Conservation (phyloP, 2,329 filamentous ascomycete species). For the Ilyonectria mors-panacis region DNA sequence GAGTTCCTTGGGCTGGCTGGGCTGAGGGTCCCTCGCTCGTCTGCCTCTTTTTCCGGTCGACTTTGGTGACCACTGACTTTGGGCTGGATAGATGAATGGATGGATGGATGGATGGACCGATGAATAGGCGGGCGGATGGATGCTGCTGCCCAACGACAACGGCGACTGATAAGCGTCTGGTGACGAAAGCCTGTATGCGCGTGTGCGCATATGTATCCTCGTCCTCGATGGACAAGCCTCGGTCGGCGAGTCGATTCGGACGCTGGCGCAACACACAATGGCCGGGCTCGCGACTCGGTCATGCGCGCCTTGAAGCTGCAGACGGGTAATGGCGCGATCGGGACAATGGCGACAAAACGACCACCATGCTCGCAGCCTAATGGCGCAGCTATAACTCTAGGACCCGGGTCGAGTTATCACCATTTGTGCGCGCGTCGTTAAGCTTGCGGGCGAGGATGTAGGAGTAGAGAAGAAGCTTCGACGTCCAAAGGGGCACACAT, state of each 20-base stretch:
- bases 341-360: slow-evolving; percentile 36
- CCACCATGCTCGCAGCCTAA: slow-evolving; percentile 44
- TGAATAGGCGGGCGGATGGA: not conserved
- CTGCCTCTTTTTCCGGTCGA: not conserved
- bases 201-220: slow-evolving; percentile 10
- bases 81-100: slow-evolving; percentile 4
- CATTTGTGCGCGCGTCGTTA: slow-evolving; percentile 26
- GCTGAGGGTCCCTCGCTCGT: not conserved
- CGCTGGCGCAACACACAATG: slow-evolving; percentile 29
- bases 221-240: slow-evolving; percentile 22
- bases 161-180: slow-evolving; percentile 15
- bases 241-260: slow-evolving; percentile 22
- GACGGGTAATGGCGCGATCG: slow-evolving; percentile 36
- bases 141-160: slow-evolving; percentile 31
- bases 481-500: slow-evolving; percentile 22
- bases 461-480: slow-evolving; percentile 7
- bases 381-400: slow-evolving; percentile 36
- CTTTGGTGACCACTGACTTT: slow-evolving; percentile 12
- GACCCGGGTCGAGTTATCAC: slow-evolving; percentile 36
- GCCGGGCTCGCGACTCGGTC: slow-evolving; percentile 35
- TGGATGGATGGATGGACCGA: not conserved
- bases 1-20: slow-evolving; percentile 9
- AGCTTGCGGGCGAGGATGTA: slow-evolving; percentile 20
- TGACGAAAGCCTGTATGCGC: slow-evolving; percentile 10
- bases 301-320: slow-evolving; percentile 33